Conservation (phyloP, 2,329 filamentous ascomycete species). For the Diplodia scrobiculata region DNA sequence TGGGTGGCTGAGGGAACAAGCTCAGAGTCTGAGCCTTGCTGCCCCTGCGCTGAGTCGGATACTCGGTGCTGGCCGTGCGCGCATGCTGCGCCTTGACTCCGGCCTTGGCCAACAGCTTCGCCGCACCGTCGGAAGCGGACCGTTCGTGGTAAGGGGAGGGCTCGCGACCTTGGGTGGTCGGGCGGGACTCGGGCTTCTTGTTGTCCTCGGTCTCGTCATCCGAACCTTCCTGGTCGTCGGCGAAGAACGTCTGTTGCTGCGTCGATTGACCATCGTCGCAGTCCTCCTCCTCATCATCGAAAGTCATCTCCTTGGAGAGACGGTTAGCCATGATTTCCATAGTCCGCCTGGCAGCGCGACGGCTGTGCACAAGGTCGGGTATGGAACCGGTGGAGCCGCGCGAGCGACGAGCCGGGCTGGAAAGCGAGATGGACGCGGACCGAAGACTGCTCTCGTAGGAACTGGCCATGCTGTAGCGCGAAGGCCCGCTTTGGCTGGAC, state of each 20-base stretch:
- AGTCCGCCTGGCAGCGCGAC: conserved; percentile 39
- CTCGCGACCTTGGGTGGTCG: neutral
- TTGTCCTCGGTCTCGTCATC: conserved; percentile 20
- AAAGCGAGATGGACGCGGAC: conserved; percentile 46
- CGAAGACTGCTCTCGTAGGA: conserved; percentile 60
- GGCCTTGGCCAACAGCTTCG: conserved; percentile 36
- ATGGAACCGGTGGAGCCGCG: conserved; percentile 45
- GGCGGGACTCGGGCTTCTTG: conserved; percentile 25
- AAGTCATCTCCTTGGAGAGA: conserved; percentile 38
- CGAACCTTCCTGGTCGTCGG: conserved; percentile 36
- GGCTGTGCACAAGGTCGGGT: conserved; percentile 45
- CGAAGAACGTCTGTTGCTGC: conserved; percentile 30
- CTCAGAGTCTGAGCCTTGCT: conserved; percentile 34
- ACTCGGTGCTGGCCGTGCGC: conserved; percentile 18
- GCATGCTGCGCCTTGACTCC: conserved; percentile 19
- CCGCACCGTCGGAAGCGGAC: conserved; percentile 40
- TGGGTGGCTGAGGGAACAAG: conserved; percentile 43
- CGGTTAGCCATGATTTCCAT: conserved; percentile 41
- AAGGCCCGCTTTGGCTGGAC: conserved; percentile 53
- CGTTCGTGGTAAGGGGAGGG: conserved; percentile 38
- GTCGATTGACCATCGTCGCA: neutral
- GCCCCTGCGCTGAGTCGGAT: neutral
- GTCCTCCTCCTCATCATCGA: conserved; percentile 35
- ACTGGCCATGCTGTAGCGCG: conserved; percentile 56
- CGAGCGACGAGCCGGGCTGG: conserved; percentile 41